phyloP scores from a whole-genome alignment of 257 asterid species.

The Voacanga thouarsii region DNA sequence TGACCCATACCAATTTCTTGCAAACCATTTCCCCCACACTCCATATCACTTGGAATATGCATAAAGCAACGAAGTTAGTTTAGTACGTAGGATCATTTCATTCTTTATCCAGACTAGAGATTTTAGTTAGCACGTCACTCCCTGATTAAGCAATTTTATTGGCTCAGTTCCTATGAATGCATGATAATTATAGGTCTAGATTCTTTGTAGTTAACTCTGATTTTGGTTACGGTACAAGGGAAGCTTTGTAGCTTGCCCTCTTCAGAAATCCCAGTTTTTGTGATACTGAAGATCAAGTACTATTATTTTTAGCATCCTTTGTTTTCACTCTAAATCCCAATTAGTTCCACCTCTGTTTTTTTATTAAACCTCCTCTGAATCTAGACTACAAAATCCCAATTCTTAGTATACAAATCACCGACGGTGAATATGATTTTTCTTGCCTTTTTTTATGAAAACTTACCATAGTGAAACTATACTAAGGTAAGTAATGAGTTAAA shows the following conservation, averaged over 20 bases:
- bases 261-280: not conserved
- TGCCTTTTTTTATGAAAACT: too few species aligned
- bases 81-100: not conserved
- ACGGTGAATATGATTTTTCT: too few species aligned
- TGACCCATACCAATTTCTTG: not conserved
- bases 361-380: too few species aligned
- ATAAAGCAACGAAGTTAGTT: not conserved
- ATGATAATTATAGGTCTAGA: not conserved
- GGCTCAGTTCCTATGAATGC: not conserved
- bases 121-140: slow-evolving; percentile 2
- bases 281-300: not conserved
- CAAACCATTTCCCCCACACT: not conserved
- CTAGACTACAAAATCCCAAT: too few species aligned
- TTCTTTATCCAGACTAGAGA: too few species aligned
- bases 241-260: not conserved
- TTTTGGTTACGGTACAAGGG: not conserved
- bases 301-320: not conserved
- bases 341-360: not conserved
- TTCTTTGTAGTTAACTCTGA: not conserved
- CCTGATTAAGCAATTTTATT: not conserved
- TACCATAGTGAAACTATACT: too few species aligned
- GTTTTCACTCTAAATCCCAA: not conserved
- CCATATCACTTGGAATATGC: slow-evolving; percentile 1
- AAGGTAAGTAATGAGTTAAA: too few species aligned
- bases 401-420: too few species aligned